Evolutionary conservation across 1,139 yeast species (phyloP).

Genomic region (Scheffersomyces parashehatae): DNA sequence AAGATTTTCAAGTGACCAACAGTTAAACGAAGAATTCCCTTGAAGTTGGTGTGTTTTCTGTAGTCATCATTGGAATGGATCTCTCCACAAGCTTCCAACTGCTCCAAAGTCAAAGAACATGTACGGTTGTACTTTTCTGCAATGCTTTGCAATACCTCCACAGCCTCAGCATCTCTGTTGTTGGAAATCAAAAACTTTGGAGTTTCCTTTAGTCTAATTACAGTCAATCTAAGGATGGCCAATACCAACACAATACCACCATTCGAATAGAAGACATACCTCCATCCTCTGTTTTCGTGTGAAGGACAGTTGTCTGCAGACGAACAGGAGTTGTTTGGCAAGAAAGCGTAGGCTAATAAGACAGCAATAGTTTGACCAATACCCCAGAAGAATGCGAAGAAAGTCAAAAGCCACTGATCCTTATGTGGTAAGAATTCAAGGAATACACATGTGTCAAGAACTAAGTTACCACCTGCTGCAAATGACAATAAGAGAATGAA

Average conservation of each 20-base stretch:
- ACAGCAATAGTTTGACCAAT: constrained; percentile 36
- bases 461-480: constrained; percentile 32
- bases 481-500: constrained; percentile 25
- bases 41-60: constrained; percentile 14
- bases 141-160: constrained; percentile 25
- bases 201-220: constrained; percentile 31
- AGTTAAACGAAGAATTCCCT: constrained; percentile 13
- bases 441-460: constrained; percentile 31
- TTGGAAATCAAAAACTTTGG: constrained; percentile 37
- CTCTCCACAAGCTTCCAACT: constrained; percentile 28
- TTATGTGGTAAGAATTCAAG: constrained; percentile 28
- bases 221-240: constrained; percentile 32
- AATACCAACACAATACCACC: constrained; percentile 31
- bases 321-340: constrained; percentile 29
- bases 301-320: constrained; percentile 31
- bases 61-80: constrained; percentile 18
- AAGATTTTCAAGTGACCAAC: constrained; percentile 26
- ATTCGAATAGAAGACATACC: constrained; percentile 36
- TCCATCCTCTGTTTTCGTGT: constrained; percentile 34
- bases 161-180: constrained; percentile 36
- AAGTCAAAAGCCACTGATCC: constrained; percentile 37
- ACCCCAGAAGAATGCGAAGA: constrained; percentile 41
- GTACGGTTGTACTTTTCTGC: constrained; percentile 30
- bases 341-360: constrained; percentile 33
- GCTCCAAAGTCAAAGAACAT: constrained; percentile 30